Base-by-base conservation (phyloP, 2,329 filamentous ascomycete species). In the Colletotrichum musicola region DNA sequence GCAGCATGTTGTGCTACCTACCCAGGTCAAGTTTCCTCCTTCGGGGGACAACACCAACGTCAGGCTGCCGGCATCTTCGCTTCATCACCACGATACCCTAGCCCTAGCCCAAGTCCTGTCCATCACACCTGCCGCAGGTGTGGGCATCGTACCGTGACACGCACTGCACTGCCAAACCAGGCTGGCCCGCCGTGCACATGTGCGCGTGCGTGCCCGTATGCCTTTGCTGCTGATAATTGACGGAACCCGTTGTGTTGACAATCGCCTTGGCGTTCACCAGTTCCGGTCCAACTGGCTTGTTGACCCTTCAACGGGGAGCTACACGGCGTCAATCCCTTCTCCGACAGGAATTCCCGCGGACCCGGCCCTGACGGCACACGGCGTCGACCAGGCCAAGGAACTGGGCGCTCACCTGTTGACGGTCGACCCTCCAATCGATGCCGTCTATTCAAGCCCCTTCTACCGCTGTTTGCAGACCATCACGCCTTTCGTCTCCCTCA, bases 201-300 rank as follows among this genome's bases (percentile, higher is more conserved):
- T 35, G 30, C 30, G 30, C 7, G 30, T 35, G 30, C 30, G 30
- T 35, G 30, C 10, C 30, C 10, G 30, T 7, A 35, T 35, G 30
- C 6, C 3, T 7, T 35, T 35, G 30, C 30, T 35, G 30, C 30
- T 53, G 61, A 47, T 68, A 49, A 40, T 50, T 59, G 42, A 47
- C 35, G 55, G 54, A 55, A 53, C 59, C 61, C n/a, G 54, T 56
- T 56, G 40, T 42, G 40, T 42, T 42, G 66, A 73, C 58, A 50
- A 47, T 20, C 27, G 59, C 49, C 65, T 57, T 64, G 64, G 49
- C 54, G 20, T 35, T 47, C 50, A 63, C 50, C 50, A 97, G 95
- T 97, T 97, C 81, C 94, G 96, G 71, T 91, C 93, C 72, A 94
- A 92, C 78, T 98, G 95, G 94, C 89, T 89, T 50, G 93, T 98